Evolutionary conservation across 1,284 basidiomycete species (phyloP).

Genomic region (Golubevia sp.): DNA sequence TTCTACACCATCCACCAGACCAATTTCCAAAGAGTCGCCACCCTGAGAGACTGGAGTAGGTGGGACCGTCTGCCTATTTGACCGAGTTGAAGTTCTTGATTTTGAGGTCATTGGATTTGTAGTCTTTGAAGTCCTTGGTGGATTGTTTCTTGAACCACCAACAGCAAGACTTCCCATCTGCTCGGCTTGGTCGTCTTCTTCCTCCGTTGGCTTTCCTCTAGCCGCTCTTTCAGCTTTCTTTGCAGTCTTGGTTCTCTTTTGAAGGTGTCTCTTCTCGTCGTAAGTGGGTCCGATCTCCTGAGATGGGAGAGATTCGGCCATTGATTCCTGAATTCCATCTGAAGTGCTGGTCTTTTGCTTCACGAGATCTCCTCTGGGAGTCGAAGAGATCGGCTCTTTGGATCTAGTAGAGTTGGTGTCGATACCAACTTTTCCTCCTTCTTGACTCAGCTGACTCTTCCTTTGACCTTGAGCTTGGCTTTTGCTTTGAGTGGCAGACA

Average conservation of each 20-base stretch:
- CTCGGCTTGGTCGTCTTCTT: not conserved
- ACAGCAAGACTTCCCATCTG: no score
- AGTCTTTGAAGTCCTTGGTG: not conserved
- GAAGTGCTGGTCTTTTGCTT: no score
- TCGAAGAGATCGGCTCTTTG: no score
- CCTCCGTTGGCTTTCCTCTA: no score
- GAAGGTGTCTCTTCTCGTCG: no score
- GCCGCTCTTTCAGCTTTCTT: no score
- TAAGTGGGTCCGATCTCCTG: no score
- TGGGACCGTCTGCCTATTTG: not conserved
- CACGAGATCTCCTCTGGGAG: no score
- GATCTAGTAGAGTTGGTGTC: no score
- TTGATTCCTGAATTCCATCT: no score
- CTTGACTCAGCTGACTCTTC: not conserved
- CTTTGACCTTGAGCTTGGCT: not conserved
- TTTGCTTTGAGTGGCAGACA: not conserved
- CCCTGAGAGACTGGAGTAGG: not conserved
- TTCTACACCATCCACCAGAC: not conserved
- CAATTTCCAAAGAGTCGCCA: not conserved
- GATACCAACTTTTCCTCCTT: not conserved
- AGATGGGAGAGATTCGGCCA: no score
- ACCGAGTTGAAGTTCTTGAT: not conserved
- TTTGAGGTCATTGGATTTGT: not conserved
- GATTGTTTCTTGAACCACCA: not conserved
- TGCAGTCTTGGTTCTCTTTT: no score